These are phyloP conservation scores for Lactifluus subvellereus DNA, from an alignment of 768 basidiomycete species.

Conservation along the genomic window DNA sequence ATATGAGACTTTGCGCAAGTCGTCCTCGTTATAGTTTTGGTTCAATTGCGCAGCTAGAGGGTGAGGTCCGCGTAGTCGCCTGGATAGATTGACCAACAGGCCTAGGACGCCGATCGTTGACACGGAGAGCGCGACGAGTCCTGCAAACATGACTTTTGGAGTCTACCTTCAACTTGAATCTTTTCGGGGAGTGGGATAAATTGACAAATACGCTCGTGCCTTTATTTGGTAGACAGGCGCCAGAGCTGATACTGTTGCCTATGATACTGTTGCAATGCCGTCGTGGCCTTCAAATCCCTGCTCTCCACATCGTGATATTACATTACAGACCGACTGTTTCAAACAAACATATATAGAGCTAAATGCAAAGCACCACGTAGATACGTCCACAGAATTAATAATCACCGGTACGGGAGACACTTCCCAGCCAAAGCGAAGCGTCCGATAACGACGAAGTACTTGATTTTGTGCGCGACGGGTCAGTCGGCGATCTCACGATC, in stretches of 20 bases:
- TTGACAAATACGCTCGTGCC: too few species aligned
- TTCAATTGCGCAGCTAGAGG: neutral
- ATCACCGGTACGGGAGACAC: neutral
- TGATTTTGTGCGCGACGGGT: constrained; percentile 13
- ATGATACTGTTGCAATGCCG: too few species aligned
- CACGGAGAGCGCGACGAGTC: constrained; percentile 1
- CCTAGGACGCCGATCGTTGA: neutral
- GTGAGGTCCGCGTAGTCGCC: constrained; percentile 10
- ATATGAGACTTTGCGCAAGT: constrained; percentile 29
- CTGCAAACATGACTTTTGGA: neutral
- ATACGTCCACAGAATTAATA: neutral
- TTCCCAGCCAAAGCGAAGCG: too few species aligned
- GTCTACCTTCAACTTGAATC: too few species aligned
- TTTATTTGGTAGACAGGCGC: neutral
- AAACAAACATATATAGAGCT: neutral
- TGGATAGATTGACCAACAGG: constrained; percentile 7
- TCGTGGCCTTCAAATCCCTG: neutral
- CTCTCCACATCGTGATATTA: neutral
- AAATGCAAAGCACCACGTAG: neutral
- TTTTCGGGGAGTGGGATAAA: too few species aligned
- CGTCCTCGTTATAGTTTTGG: constrained; percentile 6
- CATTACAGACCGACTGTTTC: neutral
- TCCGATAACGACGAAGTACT: neutral
- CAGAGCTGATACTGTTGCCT: too few species aligned
- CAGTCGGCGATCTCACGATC: constrained; percentile 22